Evolutionary conservation across 2,329 filamentous ascomycete genomes (phyloP), one percentile per base, ranked within the genome.

Genomic region (Hirsutella minnesotensis): DNA sequence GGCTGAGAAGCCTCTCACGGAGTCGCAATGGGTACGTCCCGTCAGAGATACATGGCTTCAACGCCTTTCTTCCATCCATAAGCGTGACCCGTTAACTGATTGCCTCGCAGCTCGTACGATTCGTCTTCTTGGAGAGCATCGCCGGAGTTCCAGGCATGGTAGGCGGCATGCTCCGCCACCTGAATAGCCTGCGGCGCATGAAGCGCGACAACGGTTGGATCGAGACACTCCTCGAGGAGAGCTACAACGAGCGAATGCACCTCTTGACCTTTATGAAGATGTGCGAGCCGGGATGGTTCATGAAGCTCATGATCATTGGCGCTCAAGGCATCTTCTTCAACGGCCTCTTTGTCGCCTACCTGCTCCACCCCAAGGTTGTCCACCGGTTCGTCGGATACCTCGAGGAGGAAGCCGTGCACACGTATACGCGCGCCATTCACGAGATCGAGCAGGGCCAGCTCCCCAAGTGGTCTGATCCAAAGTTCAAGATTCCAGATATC

Each of bases 321-420:
- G 89, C 90, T 0, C 90, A 96, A 62, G 92, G 90, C 33, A 86
- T 96, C 53, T 96, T 94, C 72, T 95, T 94, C 75, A 98, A 98
- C 65, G 76, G 79, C 49, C 77, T 96, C 60, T 96, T 98, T 72
- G 46, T 95, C 48, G 75, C 83, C 38, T 96, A 96, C 65, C 79
- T 98, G 29, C 56, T 95, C 46, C 87, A 83, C 1, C 90, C 92
- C 7, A 79, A 81, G 47, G 90, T 86, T 49, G 90, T 86, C 56
- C 92, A 98, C 63, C 83, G 92, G 37, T 96, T 98, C 62, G 89
- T 96, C 42, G 92, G 89, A 2, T 96, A 96, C 54, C 78, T 98
- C 12, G 92, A 98, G 63, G 92, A 98, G 61, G 92, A 98, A 63
- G 92, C 92, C 9, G 90, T 96, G 2, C 76, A 94, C 57, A 98